Percentiles rank a stretch among this genome's conserved stretches.
Evolutionary conservation across 2,329 filamentous ascomycete genomes (phyloP).

Genomic region (Pseudogymnoascus sp.): DNA sequence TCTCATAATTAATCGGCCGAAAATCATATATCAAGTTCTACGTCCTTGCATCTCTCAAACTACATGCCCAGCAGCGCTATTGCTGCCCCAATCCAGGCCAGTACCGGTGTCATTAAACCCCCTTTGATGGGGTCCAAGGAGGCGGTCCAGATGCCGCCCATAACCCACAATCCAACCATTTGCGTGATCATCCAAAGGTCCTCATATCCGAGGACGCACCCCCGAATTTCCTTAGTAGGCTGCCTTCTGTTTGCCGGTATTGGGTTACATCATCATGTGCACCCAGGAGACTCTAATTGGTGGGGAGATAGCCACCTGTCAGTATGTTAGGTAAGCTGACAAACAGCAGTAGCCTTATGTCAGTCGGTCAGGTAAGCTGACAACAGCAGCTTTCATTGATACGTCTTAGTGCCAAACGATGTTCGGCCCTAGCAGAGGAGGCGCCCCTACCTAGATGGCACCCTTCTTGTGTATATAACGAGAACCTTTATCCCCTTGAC

Average conservation of each 20-base stretch:
- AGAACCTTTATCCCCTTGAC: not conserved
- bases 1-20: too few relatives aligned
- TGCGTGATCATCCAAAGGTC: too few relatives aligned
- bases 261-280: not conserved
- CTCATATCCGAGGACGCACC: not conserved
- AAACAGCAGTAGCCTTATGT: too few relatives aligned
- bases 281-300: not conserved
- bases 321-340: not conserved
- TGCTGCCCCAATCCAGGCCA: not conserved
- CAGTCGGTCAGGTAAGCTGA: not conserved
- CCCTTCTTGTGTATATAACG: not conserved
- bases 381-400: not conserved
- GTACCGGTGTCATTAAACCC: too few relatives aligned
- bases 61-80: not conserved
- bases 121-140: too few relatives aligned
- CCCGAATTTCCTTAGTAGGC: not conserved
- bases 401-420: not conserved
- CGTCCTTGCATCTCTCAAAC: too few relatives aligned
- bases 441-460: not conserved
- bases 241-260: not conserved
- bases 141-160: too few relatives aligned
- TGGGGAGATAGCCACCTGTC: not conserved
- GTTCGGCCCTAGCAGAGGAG: not conserved
- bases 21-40: too few relatives aligned
- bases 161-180: too few relatives aligned